phyloP scores from a whole-genome alignment of 352 stramenopile species.

The Globisporangium cylindrosporum region DNA sequence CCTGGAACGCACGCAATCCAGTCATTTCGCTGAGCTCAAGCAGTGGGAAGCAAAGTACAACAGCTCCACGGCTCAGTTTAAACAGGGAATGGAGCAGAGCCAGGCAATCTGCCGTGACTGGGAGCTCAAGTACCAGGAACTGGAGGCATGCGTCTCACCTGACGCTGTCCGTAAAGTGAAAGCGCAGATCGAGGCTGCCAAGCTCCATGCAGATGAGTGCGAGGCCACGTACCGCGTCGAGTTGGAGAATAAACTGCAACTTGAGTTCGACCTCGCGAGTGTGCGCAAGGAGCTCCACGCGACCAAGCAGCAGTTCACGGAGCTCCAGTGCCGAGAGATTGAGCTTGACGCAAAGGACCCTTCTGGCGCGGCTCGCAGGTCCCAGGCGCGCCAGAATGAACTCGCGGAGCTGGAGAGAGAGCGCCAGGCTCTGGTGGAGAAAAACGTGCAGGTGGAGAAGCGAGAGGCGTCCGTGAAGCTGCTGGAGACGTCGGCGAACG shows the following conservation, averaged over 20 bases:
- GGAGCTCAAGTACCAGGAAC: constrained; percentile 13
- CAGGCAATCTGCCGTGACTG: not conserved
- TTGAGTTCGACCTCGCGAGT: constrained; percentile 20
- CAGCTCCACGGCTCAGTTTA: not conserved
- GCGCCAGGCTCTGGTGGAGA: not conserved
- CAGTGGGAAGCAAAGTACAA: not conserved
- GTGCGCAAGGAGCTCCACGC: constrained; percentile 14
- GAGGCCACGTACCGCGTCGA: constrained; percentile 14
- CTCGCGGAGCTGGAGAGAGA: not conserved
- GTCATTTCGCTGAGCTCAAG: not conserved
- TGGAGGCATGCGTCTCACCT: constrained; percentile 6
- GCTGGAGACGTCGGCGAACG: constrained; percentile 6
- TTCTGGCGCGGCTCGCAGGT: not conserved
- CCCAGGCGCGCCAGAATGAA: constrained; percentile 1
- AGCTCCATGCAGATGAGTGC: constrained; percentile 3
- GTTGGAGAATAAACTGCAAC: constrained; percentile 16
- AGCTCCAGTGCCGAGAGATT: constrained; percentile 4
- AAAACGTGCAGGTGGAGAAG: not conserved
- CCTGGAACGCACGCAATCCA: constrained; percentile 9
- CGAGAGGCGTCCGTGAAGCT: constrained; percentile 11
- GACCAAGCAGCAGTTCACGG: constrained; percentile 7
- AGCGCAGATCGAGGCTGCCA: not conserved
- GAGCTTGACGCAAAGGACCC: constrained; percentile 3
- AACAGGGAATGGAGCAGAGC: not conserved
- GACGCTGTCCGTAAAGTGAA: not conserved